Conservation (phyloP, 441 rosid genomes). For the Populus hybrid region DNA sequence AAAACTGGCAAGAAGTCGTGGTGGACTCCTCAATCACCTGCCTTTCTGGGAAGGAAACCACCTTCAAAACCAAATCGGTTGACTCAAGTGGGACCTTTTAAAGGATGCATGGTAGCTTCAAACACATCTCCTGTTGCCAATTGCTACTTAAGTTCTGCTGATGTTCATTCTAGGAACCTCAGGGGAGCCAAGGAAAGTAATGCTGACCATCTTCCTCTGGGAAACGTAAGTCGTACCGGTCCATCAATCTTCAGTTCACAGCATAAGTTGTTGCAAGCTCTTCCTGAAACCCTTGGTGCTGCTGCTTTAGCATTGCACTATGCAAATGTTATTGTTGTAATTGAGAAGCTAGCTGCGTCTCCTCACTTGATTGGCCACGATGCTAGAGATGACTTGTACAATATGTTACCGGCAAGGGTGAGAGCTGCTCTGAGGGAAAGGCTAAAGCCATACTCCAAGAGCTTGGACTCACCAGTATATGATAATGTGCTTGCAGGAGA, state of each 20-base stretch:
- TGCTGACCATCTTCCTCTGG: constrained; percentile 30
- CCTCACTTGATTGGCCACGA: constrained; percentile 95
- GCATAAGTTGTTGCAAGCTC: constrained; percentile 55
- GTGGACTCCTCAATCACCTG: constrained; percentile 41
- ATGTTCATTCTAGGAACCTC: constrained; percentile 24
- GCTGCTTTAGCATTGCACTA: constrained; percentile 92
- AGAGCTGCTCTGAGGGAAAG: constrained; percentile 63
- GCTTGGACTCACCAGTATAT: constrained; percentile 50
- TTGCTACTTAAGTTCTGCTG: constrained; percentile 30
- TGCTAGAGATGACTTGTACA: constrained; percentile 92
- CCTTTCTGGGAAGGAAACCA: constrained; percentile 44
- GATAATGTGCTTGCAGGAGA: constrained; percentile 74
- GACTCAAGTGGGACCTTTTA: constrained; percentile 85
- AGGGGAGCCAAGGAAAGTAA: constrained; percentile 40
- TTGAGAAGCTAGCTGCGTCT: constrained; percentile 83
- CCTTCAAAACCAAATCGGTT: constrained; percentile 45
- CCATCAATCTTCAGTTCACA: constrained; percentile 38
- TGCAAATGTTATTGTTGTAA: constrained; percentile 84
- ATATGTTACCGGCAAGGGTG: constrained; percentile 81
- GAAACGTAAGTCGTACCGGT: constrained; percentile 24
- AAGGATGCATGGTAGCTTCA: constrained; percentile 58
- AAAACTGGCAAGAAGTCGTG: constrained; percentile 55
- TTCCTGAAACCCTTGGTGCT: constrained; percentile 78
- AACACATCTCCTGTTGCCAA: constrained; percentile 44
- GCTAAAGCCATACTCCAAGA: constrained; percentile 72